These are phyloP conservation scores for Neoscytalidium dimidiatum DNA, from an alignment of 2,329 filamentous ascomycete species.

Conservation along the genomic window DNA sequence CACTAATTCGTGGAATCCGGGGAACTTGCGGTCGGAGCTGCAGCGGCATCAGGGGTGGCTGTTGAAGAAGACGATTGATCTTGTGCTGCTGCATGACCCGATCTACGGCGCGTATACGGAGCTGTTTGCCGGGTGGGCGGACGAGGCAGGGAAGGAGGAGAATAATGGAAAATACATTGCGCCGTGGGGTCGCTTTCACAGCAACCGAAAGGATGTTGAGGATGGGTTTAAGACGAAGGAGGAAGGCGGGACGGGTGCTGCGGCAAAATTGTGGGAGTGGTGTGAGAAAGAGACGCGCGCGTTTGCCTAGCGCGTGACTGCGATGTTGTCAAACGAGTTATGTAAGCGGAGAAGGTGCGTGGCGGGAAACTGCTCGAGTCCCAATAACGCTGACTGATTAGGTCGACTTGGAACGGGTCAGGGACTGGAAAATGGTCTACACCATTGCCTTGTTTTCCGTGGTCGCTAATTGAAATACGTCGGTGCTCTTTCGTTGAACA, in stretches of 20 bases:
- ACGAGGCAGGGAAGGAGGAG: constrained; percentile 23
- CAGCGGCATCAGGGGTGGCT: constrained; percentile 27
- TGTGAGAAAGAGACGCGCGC: constrained; percentile 32
- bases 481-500: too few species aligned
- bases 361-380: too few species aligned
- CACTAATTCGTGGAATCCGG: constrained; percentile 40
- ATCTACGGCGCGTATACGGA: constrained; percentile 2
- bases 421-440: too few species aligned
- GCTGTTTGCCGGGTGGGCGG: constrained; percentile 2
- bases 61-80: background rate
- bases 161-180: constrained; percentile 37
- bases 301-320: too few species aligned
- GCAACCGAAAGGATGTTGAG: constrained; percentile 36
- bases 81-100: background rate
- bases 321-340: too few species aligned
- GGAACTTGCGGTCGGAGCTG: constrained; percentile 42
- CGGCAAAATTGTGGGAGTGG: constrained; percentile 46
- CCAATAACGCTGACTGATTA: too few species aligned
- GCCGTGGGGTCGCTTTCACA: constrained; percentile 50
- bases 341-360: too few species aligned
- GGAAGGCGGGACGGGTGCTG: constrained; percentile 42
- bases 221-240: constrained; percentile 31
- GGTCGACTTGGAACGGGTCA: too few species aligned
- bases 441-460: too few species aligned
- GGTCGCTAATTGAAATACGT: too few species aligned